Evolutionary conservation across 495 filamentous ascomycete species (phyloP), one percentile per base, ranked within the genome.

Genomic region (Aspergillus olivimuriae): DNA sequence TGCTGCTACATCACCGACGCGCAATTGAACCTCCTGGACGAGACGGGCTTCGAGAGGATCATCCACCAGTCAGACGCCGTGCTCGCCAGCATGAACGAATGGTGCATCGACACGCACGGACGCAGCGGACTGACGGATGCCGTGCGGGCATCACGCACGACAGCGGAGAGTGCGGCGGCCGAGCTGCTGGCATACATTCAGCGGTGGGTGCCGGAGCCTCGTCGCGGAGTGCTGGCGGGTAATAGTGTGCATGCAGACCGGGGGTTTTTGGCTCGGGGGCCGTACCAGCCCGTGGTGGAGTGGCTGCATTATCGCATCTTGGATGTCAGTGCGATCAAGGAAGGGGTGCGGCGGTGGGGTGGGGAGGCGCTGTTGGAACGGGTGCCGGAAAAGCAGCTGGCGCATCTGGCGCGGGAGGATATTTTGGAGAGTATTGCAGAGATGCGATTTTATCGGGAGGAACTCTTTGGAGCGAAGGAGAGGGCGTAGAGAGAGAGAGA

Each of bases 381-480:
- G 31, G 78, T 76, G 12, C 92, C 92, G 2, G 56, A 51, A 39
- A 98, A 98, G 68, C 75, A 75, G 48, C 74, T 72, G 35, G 65
- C 86, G 14, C 92, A 98, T 70, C 74, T 91, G 62, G 92, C 92
- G 0, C 75, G 77, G 47, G 80, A 83, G 46, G 92, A 98, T 69
- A 96, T 98, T 53, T 60, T 96, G 28, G 92, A 98, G 63, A 95
- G 90, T 61, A 95, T 98, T 49, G 82, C 75, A 41, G 92, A 98
- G 65, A 88, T 91, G 51, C 75, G 69, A 46, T 95, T 85, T 60
- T 98, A 94, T 62, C 79, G 53, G 41, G 57, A 59, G 28, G 48
- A 47, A 22, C 38, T 73, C 21, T 70, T 73, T 56, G 45, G 45
- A 18, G 44, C 19, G 46, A 18, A 7, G 15, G 43, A n/a, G 15